phyloP scores from a whole-genome alignment of 305 asterid species.

The Fraxinus velutina region DNA sequence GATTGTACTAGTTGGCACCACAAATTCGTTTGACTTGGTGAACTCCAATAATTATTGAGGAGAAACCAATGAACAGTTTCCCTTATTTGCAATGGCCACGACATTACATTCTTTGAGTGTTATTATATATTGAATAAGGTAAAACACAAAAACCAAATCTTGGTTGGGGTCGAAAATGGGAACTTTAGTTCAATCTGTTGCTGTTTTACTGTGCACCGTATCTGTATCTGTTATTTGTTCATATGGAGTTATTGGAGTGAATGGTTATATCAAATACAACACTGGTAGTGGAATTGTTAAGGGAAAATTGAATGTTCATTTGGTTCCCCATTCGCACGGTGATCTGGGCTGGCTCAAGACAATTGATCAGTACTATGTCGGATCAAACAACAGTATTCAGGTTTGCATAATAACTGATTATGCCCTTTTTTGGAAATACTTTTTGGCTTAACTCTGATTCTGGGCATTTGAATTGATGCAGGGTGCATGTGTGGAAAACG shows the following conservation, averaged over 20 bases:
- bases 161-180: constrained; percentile 31
- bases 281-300: constrained; percentile 56
- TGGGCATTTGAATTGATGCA: constrained; percentile 34
- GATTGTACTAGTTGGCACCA: background rate
- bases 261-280: constrained; percentile 40
- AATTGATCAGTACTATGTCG: constrained; percentile 81
- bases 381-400: constrained; percentile 73
- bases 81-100: background rate
- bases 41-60: background rate
- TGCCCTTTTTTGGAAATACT: background rate
- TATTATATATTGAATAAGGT: background rate
- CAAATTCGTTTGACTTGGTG: background rate
- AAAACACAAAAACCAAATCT: background rate
- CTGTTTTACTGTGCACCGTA: constrained; percentile 29
- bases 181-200: constrained; percentile 19
- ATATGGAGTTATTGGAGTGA: constrained; percentile 33
- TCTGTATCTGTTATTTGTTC: constrained; percentile 25
- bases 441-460: background rate
- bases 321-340: constrained; percentile 80
- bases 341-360: constrained; percentile 95
- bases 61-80: background rate
- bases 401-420: constrained; percentile 22
- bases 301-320: constrained; percentile 75
- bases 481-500: constrained; percentile 81
- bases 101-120: background rate